Percentiles rank a stretch among this genome's conserved stretches.
Conservation (phyloP, 495 filamentous ascomycete genomes). For the Neurospora terricola region DNA sequence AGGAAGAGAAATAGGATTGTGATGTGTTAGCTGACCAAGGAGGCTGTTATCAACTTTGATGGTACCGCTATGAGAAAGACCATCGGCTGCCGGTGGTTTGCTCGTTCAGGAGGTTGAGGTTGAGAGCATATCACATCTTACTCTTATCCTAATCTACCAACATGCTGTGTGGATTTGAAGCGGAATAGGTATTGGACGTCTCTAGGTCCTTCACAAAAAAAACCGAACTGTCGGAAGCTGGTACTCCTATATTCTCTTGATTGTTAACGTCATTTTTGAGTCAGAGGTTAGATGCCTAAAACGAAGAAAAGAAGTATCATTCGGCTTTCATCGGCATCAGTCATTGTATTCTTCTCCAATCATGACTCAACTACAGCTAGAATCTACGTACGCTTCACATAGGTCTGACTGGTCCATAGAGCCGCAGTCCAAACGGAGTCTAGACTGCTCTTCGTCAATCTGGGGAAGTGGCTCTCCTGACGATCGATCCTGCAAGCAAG, state of each 20-base stretch:
- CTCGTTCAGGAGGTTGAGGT: background rate
- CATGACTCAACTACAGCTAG: background rate
- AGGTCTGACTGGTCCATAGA: background rate
- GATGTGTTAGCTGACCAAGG: background rate
- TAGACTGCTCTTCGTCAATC: background rate
- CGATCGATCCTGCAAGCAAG: background rate
- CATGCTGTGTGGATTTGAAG: background rate
- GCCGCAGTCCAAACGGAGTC: background rate
- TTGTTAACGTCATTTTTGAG: background rate
- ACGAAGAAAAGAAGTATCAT: background rate
- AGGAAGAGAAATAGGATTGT: background rate
- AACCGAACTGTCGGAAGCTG: background rate
- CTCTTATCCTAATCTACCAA: background rate
- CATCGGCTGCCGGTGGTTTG: background rate
- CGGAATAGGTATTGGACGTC: background rate
- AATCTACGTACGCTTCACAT: background rate
- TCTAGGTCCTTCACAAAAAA: background rate
- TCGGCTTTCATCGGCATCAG: background rate
- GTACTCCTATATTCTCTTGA: background rate
- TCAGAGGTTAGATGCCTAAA: background rate
- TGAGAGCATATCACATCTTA: background rate
- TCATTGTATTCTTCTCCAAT: background rate
- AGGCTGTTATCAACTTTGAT: background rate
- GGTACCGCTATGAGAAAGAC: background rate
- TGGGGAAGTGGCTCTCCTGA: background rate